A percentile compares a stretch with the other conserved stretches of the same genome.
phyloP scores from a whole-genome alignment of 352 stramenopile genomes.

The Globisporangium rhizosaccharum region DNA sequence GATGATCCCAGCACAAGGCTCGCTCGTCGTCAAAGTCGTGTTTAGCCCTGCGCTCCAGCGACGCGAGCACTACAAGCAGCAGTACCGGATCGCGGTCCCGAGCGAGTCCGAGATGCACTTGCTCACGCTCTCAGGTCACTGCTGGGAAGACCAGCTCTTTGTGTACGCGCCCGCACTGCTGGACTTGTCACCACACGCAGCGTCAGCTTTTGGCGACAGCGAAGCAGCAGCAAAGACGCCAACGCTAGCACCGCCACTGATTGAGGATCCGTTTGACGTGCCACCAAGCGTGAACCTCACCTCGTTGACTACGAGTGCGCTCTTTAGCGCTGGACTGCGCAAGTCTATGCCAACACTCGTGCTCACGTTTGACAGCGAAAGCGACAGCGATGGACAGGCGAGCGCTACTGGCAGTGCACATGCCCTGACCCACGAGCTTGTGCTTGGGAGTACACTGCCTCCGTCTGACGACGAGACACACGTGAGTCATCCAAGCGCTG shows the following conservation, averaged over 20 bases:
- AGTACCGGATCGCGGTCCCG: conserved; percentile 61
- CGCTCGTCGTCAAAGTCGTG: conserved; percentile 43
- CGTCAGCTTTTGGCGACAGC: background rate
- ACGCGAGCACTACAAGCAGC: conserved; percentile 44
- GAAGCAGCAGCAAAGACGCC: background rate
- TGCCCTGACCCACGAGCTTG: conserved; percentile 13
- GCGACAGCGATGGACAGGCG: background rate
- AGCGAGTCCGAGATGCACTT: conserved; percentile 71
- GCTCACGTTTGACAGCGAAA: conserved; percentile 34
- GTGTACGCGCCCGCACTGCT: conserved; percentile 28
- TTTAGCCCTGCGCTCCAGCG: conserved; percentile 66
- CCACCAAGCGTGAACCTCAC: conserved; percentile 39
- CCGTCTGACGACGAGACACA: conserved; percentile 13
- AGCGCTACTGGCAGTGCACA: background rate
- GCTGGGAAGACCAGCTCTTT: conserved; percentile 80
- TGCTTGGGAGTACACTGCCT: conserved; percentile 45
- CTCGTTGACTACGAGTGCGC: conserved; percentile 15
- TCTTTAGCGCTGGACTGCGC: conserved; percentile 30
- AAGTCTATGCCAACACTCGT: conserved; percentile 35
- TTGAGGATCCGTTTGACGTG: conserved; percentile 73
- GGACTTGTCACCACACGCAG: conserved; percentile 14
- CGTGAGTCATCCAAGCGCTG: background rate
- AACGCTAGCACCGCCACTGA: conserved; percentile 5
- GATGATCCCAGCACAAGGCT: conserved; percentile 51
- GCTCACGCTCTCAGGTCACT: conserved; percentile 43